A percentile compares a stretch with the other conserved stretches of the same genome.
Evolutionary conservation across 257 asterid species (phyloP).

Genomic region (Plantago elongata): DNA sequence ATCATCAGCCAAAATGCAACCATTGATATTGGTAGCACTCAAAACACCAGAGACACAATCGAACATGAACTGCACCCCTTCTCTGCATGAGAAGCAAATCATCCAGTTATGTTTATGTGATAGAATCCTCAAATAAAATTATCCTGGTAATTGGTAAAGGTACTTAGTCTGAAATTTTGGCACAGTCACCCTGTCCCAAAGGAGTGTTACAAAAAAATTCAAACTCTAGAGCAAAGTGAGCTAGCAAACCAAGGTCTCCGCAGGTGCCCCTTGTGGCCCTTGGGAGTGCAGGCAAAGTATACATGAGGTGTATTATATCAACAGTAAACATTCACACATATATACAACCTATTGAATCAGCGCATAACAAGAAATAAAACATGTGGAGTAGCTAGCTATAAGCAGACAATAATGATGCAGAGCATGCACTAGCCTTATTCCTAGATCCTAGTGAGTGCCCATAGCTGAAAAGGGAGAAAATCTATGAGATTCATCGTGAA

Average conservation of each 20-base stretch:
- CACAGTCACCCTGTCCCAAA: too few species aligned
- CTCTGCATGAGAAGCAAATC: slow-evolving; percentile 57
- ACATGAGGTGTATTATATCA: slow-evolving; percentile 5
- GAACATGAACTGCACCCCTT: slow-evolving; percentile 98
- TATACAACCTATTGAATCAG: slow-evolving; percentile 8
- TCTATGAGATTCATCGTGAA: slow-evolving; percentile 11
- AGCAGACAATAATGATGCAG: slow-evolving; percentile 13
- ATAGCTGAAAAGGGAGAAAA: too few species aligned
- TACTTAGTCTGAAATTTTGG: slow-evolving; percentile 2
- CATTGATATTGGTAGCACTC: slow-evolving; percentile 64
- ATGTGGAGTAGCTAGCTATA: not conserved
- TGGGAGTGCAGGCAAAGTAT: slow-evolving; percentile 3
- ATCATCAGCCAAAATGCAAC: slow-evolving; percentile 99
- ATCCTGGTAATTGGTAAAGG: too few species aligned
- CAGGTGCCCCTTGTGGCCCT: too few species aligned
- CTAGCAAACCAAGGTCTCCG: too few species aligned
- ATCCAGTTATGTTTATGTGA: slow-evolving; percentile 18
- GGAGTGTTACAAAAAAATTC: too few species aligned
- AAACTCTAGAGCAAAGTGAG: too few species aligned
- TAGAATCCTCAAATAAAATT: not conserved
- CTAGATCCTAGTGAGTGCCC: too few species aligned
- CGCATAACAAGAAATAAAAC: slow-evolving; percentile 12
- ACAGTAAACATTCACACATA: slow-evolving; percentile 14
- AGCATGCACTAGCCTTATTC: not conserved
- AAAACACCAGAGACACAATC: slow-evolving; percentile 86